These are phyloP conservation scores for Entrophospora sp. DNA, from an alignment of 192 early-diverging fungal species.

Conservation along the genomic window DNA sequence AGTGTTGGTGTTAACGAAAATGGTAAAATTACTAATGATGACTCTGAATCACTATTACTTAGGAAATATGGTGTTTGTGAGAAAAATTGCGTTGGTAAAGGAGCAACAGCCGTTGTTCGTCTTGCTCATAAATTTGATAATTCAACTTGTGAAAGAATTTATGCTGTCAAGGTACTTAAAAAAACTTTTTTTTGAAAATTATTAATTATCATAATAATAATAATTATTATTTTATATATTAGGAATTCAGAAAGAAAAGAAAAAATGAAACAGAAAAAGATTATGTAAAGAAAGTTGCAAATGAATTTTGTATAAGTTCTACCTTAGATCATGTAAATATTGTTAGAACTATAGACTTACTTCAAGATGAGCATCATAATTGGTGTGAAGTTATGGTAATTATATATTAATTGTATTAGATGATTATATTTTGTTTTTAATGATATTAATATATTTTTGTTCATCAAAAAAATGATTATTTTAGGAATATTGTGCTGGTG, in stretches of 20 bases:
- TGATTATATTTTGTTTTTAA: too few species aligned
- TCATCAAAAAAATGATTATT: constrained; percentile 64
- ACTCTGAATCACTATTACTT: constrained; percentile 31
- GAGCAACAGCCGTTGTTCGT: constrained; percentile 87
- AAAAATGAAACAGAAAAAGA: constrained; percentile 84
- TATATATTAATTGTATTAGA: constrained; percentile 8
- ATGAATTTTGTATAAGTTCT: constrained; percentile 90
- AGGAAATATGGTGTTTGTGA: constrained; percentile 77
- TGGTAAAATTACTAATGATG: neutral
- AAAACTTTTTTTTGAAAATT: too few species aligned
- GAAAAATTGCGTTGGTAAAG: constrained; percentile 69
- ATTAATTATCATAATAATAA: too few species aligned
- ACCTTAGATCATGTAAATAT: constrained; percentile 83
- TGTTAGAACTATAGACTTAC: constrained; percentile 86
- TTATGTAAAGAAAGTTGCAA: too few species aligned
- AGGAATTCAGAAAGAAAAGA: constrained; percentile 74
- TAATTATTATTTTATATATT: too few species aligned
- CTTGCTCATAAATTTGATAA: constrained; percentile 68
- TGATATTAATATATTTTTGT: too few species aligned
- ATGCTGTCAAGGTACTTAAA: constrained; percentile 61
- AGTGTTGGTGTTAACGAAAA: constrained; percentile 15
- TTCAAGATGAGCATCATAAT: constrained; percentile 76
- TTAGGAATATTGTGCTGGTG: too few species aligned
- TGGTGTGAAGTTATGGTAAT: constrained; percentile 70
- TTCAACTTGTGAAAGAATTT: constrained; percentile 52